Base-by-base conservation (phyloP, 805 yeast species). In the Metschnikowia continentalis region DNA sequence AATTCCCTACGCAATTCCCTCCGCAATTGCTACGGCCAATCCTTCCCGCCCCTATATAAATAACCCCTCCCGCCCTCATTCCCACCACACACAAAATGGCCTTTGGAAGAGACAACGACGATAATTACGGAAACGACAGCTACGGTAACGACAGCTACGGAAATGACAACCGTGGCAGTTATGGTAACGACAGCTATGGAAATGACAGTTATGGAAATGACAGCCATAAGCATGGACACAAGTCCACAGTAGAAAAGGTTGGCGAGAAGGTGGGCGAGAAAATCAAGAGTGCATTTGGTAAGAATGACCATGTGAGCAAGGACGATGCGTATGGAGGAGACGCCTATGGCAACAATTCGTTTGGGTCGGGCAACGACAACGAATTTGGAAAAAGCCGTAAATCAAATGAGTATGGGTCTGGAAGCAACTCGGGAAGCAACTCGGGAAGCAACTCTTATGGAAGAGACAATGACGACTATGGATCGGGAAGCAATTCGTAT, bases 301-400 rank as follows among this genome's bases (percentile, higher is more conserved):
- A 44, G 32, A 45, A 52, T 6, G 41, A 48, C 17, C 46, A 47
- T 46, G 17, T 37, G 45, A 45, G 49, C 32, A 46, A 47, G 11
- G 59, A 42, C 15, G 58, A 60, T 45, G 61, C 67, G 6, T 64
- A 62, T 51, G 68, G 68, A 11, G 58, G 45, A 14, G 58, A 58
- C 43, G 59, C 67, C 2, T 65, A 64, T 51, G 68, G 69, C 17
- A 47, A 47, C 39, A 61, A 57, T 51, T 53, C 58, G 14, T 54
- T 54, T 23, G 41, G 69, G 8, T 63, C 67, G n/a, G 57, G 64
- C 13, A 39, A 20, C 3, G 42, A 23, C 15, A 33, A 33, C 19
- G 42, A 22, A 11, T 22, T 6, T 17, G 17, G 32, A 6, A 39
- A n/a, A 6, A 39, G 17, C 10, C 7, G n/a, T n/a, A 38, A 38